Evolutionary conservation across 441 rosid species (phyloP), one percentile per base, ranked within the genome.

Genomic region (Bocquillonia castaneifolia): DNA sequence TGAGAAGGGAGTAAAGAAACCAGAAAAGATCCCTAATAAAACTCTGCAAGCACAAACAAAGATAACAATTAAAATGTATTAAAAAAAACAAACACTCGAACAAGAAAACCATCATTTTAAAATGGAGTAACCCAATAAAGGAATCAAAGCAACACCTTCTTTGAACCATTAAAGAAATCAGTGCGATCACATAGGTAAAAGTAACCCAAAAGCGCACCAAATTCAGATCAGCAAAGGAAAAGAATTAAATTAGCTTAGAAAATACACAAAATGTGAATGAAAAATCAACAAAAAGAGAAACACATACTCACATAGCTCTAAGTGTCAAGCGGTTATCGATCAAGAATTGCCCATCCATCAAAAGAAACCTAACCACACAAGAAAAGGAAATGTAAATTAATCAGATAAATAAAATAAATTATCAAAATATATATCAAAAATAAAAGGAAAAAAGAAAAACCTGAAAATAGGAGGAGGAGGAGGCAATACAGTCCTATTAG

Each of bases 21-120:
- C 93, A 74, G 83, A 95, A 95, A 78, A 91, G 91, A 68, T 95
- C 99, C 40, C 98, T 83, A 75, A 84, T 87, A 89, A 92, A 95
- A 70, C 77, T 86, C 99, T 95, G 93, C 78, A 81, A 34, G 71
- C 20, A 70, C 52, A 77, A 67, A 78, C 72, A 67, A 68, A 0
- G 53, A 18, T 57, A 34, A 72, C 64, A 60, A 61, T 20, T 57
- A 20, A 79, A 77, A 37, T 20, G 23, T n/a, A n/a, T 47, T 65
- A 69, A 10, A 62, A 53, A 52, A 69, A 36, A 40, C 32, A 48
- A 10, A 53, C 17, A 50, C 45, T 20, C 12, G 6, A 31, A 32
- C 7, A 50, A n/a, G 44, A 31, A 2, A 23, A 31, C 26, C 18
- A 50, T 28, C 31, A 36, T 3, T 10, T 0, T 18, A 31, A 29